Evolutionary conservation across 768 basidiomycete species (phyloP), one percentile per base, ranked within the genome.

Genomic region (Pisolithus microcarpus): DNA sequence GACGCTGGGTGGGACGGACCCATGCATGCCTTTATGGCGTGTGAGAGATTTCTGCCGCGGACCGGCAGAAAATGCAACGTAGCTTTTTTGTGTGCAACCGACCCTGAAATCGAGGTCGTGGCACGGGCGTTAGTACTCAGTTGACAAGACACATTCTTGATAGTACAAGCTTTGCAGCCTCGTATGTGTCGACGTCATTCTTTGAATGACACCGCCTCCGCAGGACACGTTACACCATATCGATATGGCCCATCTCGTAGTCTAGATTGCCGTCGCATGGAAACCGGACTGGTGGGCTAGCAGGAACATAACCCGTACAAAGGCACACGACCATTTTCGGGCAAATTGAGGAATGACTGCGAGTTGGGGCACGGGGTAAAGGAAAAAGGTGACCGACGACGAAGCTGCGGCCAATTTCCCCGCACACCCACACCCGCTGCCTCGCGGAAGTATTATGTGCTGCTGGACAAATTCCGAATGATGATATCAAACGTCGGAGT

Each of bases 331-430:
- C n/a, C 43, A 26, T 11, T 26, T 30, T 26, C 6, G 9, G 26
- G 26, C 16, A 44, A 8, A 16, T 16, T 26, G 43, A 26, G 43
- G 43, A 58, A 46, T 49, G 44, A 51, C 37, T 5, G 42, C 13
- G 51, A 49, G 34, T 50, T 56, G 56, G 54, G 57, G 51, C 57
- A 59, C 52, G 58, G 57, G 56, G 61, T 62, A 56, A 58, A 15
- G 34, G 34, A 13, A 54, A 48, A 44, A 23, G 21, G 7, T 21
- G 21, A 46, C 36, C 18, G 18, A n/a, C 30, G 11, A 43, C n/a
- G 23, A 23, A 40, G 30, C 30, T 34, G 6, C 21, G 23, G 40
- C 42, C 23, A 9, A 28, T 9, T 18, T 40, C 18, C 39, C n/a
- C 39, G 8, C 39, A 40, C 13, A 26, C 28, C 5, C 15, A 23